Evolutionary conservation across 2,329 filamentous ascomycete genomes (phyloP), one percentile per base, ranked within the genome.

Genomic region (Teratosphaeria destructans): DNA sequence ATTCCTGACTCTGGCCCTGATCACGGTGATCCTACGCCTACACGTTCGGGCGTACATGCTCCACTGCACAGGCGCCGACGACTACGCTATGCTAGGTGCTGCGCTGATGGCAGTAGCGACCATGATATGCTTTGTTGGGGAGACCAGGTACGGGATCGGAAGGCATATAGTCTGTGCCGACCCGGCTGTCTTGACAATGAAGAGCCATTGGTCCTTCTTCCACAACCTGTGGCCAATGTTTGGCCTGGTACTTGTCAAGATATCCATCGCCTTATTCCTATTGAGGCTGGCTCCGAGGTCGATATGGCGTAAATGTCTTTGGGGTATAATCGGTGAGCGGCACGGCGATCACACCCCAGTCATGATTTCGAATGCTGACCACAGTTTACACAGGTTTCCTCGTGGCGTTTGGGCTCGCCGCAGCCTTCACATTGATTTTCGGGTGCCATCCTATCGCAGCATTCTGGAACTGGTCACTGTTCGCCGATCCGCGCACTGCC

Each of bases 1-100:
- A 11, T 65, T 70, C 55, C 49, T 62, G 35, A 55, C 56, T 7
- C 49, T 63, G 5, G 66, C 65, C 6, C 55, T 67, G 52, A 55
- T 67, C 52, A 56, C 64, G 19, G 61, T 67, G 27, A 61, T 59
- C 11, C 55, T 66, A 10, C 62, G 68, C 14, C 39, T 68, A 16
- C 61, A 61, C 23, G 80, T 81, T 29, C 74, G 81, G 11, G 29
- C 74, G 2, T 65, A 68, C 11, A 75, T 82, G 67, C 72, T 82
- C 53, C 77, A 75, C 27, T 77, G 76, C 32, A 71, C 78, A 53
- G 79, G 80, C 1, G 64, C 72, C 27, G 81, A 83, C 70, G 81
- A 82, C 65, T 77, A 72, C 60, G 62, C 76, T 2, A 80, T 81
- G 64, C 56, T 76, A 1, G 60, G 68, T 3, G 74, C 78, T 3